Evolutionary conservation across 2,329 filamentous ascomycete genomes (phyloP), one percentile per base, ranked within the genome.

Genomic region (Parascedosporium putredinis): DNA sequence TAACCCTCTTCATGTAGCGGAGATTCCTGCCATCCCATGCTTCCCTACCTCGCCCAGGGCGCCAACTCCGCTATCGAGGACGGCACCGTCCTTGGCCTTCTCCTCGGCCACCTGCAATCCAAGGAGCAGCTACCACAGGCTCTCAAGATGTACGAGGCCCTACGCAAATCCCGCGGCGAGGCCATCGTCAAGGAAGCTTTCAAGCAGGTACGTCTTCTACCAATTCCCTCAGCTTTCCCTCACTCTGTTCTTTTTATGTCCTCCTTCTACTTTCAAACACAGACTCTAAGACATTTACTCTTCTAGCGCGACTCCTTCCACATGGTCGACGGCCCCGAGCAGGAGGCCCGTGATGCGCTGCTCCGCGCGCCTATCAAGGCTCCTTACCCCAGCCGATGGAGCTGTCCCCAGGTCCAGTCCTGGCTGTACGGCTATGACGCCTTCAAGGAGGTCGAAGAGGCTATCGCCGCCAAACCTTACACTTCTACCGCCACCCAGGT

Each of bases 341-440:
- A 50, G 22, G 40, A 50, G 18, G 48, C 48, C 7, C 48, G 48
- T 4, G 48, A 50, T 56, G 60, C 71, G 2, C 72, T 78, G 56
- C 58, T 83, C 2, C 78, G 73, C 2, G 71, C 61, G 47, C 68
- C 75, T 47, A 60, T 75, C 2, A 64, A 69, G 34, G 71, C 68
- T 1, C 70, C 74, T 1, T 86, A 84, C 55, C 82, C 81, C 80
- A 49, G 47, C 16, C 22, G 47, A 24, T 49, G 81, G 75, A 79
- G 75, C 2, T 83, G 80, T 58, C 79, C 78, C 0, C 66, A 75
- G 29, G 73, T 80, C 0, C 80, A 84, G 60, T 73, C 74, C 1
- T 84, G 79, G 76, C 54, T 85, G 44, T 85, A 78, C 55, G 78
- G 79, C 1, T 84, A 84, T 54, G 76, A 84, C 62, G 77, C 78